Evolutionary conservation across 2,329 filamentous ascomycete genomes (phyloP), one percentile per base, ranked within the genome.

Genomic region (Fusarium longipes): DNA sequence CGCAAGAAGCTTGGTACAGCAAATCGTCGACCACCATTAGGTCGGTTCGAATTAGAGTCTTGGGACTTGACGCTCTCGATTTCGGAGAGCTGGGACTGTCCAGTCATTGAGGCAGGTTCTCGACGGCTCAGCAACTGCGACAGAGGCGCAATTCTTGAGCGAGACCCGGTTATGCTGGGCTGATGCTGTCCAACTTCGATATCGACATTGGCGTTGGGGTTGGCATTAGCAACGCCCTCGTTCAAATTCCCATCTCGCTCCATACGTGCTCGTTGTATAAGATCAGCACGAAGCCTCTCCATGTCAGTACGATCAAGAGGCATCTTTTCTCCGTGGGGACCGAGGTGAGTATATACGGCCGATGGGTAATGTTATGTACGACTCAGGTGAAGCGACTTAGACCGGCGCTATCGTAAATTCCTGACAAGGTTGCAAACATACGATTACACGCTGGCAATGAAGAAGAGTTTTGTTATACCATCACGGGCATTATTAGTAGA

Each of bases 61-160:
- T 83, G 82, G 2, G 82, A 81, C 70, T 87, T 87, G 32, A 83
- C 83, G 20, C 79, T 82, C 44, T 82, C 78, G 18, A 71, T 60
- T 25, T 76, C 76, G 22, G 74, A 65, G 17, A 66, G 65, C 7
- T 68, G 67, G 10, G 61, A 32, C 30, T 67, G 60, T 33, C 49
- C 43, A 12, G 62, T 57, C 18, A 54, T 63, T 43, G 67, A 53
- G 42, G 47, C 51, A 32, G 66, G 64, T 38, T 69, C 62, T 35
- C 65, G 63, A 8, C 71, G 65, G 36, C 58, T 63, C 18, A 68
- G 57, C 10, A 74, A 27, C 42, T 55, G 55, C 10, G 70, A 68
- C 20, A 75, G 38, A 17, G 60, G 55, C 27, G 61, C 30, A 17
- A 56, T 33, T 43, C 52, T 52, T 30, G 55, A 33, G 33, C 43